Evolutionary conservation across 2,329 filamentous ascomycete species (phyloP), one percentile per base, ranked within the genome.

Genomic region (Karstenula rhodostoma): DNA sequence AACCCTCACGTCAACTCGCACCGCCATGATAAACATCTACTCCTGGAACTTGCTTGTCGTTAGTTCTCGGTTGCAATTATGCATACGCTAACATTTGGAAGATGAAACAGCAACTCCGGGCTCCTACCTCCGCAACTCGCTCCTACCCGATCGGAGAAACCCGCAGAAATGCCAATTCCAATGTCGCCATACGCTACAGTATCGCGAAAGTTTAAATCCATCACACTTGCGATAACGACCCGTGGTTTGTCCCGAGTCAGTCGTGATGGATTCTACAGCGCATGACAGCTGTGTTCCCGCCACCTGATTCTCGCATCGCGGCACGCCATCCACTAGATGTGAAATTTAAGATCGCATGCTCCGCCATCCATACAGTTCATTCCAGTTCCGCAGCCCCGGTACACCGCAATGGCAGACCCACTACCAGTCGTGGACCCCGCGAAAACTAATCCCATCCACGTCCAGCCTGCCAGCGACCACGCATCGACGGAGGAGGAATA

Each of bases 221-320:
- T 4, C 15, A 37, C 12, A 37, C 33, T 37, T 37, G 10, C 33
- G 33, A 37, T 17, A 12, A 37, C 33, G 33, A 37, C 33, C 15
- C 15, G 40, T 4, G 4, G 1, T 4, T 8, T 19, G 15, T n/a
- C 40, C 17, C 43, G 43, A 46, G 43, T 46, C 43, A 46, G 43
- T 27, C 43, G 43, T 46, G 43, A 46, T 46, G 43, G 15, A 23
- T 53, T 22, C 23, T 49, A 33, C 57, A 48, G 5, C 46, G 49
- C 19, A 49, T 33, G 9, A 54, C 52, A 43, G 57, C 60, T 1
- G 46, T 56, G 15, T 57, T 56, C 29, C 60, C 57, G n/a, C 57
- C 57, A 33, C 44, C 64, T n/a, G 49, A 68, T 46, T 46, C 43
- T 25, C 22, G 43, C 43, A 23, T 15, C 22, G 42, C 9, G 17